A percentile compares a stretch with the other conserved stretches of the same genome.
These are phyloP conservation scores for Russula sp. DNA, from an alignment of 768 basidiomycete species.

Conservation along the genomic window DNA sequence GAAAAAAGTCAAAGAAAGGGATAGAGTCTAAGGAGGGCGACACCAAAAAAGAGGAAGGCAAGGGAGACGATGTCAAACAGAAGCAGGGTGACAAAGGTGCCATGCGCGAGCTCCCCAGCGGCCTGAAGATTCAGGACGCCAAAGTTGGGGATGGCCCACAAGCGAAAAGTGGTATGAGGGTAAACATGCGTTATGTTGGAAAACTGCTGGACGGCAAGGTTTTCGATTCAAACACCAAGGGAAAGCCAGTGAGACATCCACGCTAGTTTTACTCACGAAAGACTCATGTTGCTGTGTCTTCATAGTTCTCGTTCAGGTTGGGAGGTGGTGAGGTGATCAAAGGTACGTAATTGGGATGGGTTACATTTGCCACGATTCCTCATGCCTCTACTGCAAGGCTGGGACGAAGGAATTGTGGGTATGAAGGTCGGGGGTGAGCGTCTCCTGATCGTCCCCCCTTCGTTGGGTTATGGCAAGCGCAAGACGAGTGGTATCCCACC, in stretches of 20 bases:
- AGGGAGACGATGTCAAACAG: slow-evolving; percentile 31
- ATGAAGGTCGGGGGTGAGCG: slow-evolving; percentile 93
- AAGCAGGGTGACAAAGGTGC: slow-evolving; percentile 38
- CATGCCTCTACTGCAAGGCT: slow-evolving; percentile 46
- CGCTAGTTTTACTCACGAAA: not conserved
- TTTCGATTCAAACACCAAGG: slow-evolving; percentile 80
- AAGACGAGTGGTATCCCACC: slow-evolving; percentile 65
- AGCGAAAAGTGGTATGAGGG: slow-evolving; percentile 81
- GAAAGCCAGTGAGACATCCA: slow-evolving; percentile 66
- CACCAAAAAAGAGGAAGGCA: slow-evolving; percentile 27
- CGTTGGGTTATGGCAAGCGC: slow-evolving; percentile 67
- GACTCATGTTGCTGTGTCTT: slow-evolving; percentile 19
- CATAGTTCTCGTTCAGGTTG: slow-evolving; percentile 71
- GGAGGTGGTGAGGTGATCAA: slow-evolving; percentile 93
- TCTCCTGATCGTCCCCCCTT: slow-evolving; percentile 66
- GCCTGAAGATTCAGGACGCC: slow-evolving; percentile 72
- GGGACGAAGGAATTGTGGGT: slow-evolving; percentile 89
- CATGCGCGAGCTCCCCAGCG: slow-evolving; percentile 55
- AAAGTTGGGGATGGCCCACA: slow-evolving; percentile 79
- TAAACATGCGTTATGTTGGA: slow-evolving; percentile 91
- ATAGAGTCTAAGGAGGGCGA: slow-evolving; percentile 28
- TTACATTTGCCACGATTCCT: slow-evolving; percentile 13
- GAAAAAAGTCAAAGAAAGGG: slow-evolving; percentile 40
- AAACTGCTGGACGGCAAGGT: slow-evolving; percentile 73
- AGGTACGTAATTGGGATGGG: slow-evolving; percentile 43